Conservation (phyloP, 2,329 filamentous ascomycete species). For the Scopulariopsis brevicaulis region DNA sequence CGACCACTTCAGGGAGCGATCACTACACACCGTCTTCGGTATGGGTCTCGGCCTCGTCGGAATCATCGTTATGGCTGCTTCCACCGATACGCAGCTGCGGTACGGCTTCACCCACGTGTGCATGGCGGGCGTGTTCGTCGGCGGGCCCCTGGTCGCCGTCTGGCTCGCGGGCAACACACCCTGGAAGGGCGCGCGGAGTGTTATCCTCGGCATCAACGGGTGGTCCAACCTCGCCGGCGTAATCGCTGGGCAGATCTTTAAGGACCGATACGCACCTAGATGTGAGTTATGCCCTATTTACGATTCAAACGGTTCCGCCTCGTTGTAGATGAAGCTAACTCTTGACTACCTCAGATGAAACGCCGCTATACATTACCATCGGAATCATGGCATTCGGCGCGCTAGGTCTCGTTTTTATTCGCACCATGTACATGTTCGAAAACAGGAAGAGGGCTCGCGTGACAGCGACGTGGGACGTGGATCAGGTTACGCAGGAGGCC, state of each 20-base stretch:
- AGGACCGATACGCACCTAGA: slow-evolving; percentile 11
- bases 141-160: slow-evolving; percentile 34
- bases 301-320: neutral
- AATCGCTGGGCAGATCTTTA: slow-evolving; percentile 13
- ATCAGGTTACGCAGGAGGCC: slow-evolving; percentile 3
- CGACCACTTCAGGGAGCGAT: slow-evolving; percentile 11
- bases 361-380: slow-evolving; percentile 9
- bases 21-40: slow-evolving; percentile 11
- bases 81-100: slow-evolving; percentile 8
- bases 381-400: slow-evolving; percentile 9
- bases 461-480: slow-evolving; percentile 8
- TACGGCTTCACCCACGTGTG: slow-evolving; percentile 13
- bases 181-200: slow-evolving; percentile 32
- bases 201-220: slow-evolving; percentile 35
- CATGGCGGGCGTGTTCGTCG: slow-evolving; percentile 25
- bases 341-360: slow-evolving; percentile 3
- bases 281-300: slow-evolving; percentile 4
- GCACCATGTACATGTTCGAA: slow-evolving; percentile 9
- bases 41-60: slow-evolving; percentile 10
- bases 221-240: slow-evolving; percentile 24
- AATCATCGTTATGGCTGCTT: slow-evolving; percentile 11
- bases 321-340: neutral
- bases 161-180: slow-evolving; percentile 44
- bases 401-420: slow-evolving; percentile 7
- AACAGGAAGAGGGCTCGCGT: slow-evolving; percentile 7